Evolutionary conservation across 1,284 basidiomycete genomes (phyloP).

Genomic region (Austroboletus novae-zelandiae): DNA sequence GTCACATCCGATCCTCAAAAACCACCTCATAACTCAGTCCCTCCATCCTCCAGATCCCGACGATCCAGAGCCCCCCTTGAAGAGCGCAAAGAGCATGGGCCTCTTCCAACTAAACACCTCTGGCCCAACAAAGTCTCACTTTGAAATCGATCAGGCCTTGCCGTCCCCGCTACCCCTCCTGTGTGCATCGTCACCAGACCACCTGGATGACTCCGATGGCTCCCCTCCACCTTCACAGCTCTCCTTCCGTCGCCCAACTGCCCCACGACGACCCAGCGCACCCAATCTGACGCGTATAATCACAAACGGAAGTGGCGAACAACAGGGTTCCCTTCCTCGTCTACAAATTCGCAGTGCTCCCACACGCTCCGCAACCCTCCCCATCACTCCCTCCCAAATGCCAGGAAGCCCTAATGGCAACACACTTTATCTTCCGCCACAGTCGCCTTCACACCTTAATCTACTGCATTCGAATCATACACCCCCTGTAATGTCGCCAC

Average conservation of each 20-base stretch:
- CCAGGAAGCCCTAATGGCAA: conserved; percentile 28
- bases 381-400: conserved; percentile 44
- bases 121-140: conserved; percentile 45
- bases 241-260: conserved; percentile 52
- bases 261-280: conserved; percentile 56
- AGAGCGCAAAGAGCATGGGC: conserved; percentile 43
- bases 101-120: conserved; percentile 67
- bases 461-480: conserved; percentile 56
- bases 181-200: conserved; percentile 37
- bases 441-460: conserved; percentile 61
- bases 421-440: conserved; percentile 41
- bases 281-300: conserved; percentile 56
- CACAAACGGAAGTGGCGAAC: conserved; percentile 48
- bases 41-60: conserved; percentile 13
- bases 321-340: conserved; percentile 45
- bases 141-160: conserved; percentile 53
- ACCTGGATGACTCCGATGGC: conserved; percentile 46
- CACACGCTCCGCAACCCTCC: conserved; percentile 54
- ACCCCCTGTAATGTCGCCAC: conserved; percentile 48
- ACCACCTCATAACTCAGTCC: conserved; percentile 32
- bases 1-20: conserved; percentile 51
- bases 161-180: conserved; percentile 40
- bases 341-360: conserved; percentile 61
- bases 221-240: conserved; percentile 67
- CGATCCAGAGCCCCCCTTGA: conserved; percentile 10